Evolutionary conservation across 164 flowering plant genomes (phyloP), one percentile per base, ranked within the genome.

Genomic region (Pachysandra terminalis): DNA sequence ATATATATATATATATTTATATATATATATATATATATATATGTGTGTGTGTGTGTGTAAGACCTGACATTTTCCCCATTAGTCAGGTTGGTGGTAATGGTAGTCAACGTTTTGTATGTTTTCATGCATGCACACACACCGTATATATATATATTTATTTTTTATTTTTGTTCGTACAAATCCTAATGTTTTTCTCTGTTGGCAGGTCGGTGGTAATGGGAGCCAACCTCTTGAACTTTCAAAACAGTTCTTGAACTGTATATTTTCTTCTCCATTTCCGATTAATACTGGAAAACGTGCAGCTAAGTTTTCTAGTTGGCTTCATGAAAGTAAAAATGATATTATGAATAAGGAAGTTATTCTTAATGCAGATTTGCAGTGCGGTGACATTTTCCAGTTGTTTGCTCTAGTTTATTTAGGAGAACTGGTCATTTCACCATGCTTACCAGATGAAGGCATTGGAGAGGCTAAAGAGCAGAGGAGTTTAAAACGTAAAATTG

Each of bases 361-460:
- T 77, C 90, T 89, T 68, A 49, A 70, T 68, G 74, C 75, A 57
- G 95, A 93, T 70, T 71, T 93, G 63, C 90, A 88, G 51, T 93
- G 98, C 64, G 99, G 98, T 66, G 98, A 90, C 22, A 75, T 84
- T 70, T 78, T 88, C 67, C 84, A 86, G 68, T 79, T 96, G 67
- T 82, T 86, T 81, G 84, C 88, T 76, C 67, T 86, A 67, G 83
- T 96, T 75, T 82, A 88, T 75, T 71, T 79, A 7, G 94, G 97
- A 69, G 91, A 88, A 59, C 59, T 92, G 55, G 78, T 79, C 24
- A 74, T 91, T 63, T 75, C 81, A 28, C 94, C 96, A 41, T 66
- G 68, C 72, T 79, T 93, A 72, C 99, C 99, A 2, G 85, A 83
- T 24, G 86, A 87, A 69, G 99, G 99, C 54, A 77, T 93, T 74